These are phyloP conservation scores for Globisporangium perplexum DNA, from an alignment of 352 stramenopile species.

Conservation along the genomic window DNA sequence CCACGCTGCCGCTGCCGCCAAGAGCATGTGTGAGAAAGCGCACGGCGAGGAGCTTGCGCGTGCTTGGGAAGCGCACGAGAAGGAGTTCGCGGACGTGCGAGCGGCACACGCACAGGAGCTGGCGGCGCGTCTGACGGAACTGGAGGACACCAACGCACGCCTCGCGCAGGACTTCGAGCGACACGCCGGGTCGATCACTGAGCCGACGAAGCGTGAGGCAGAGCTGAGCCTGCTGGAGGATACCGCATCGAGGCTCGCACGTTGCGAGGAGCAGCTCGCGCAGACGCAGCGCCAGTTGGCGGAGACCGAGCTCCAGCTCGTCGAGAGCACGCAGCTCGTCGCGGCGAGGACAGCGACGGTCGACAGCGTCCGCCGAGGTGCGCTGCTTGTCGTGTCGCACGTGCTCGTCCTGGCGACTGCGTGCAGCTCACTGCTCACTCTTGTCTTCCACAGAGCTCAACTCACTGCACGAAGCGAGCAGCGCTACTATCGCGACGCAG, in stretches of 20 bases:
- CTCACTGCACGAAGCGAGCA: slow-evolving; percentile 18
- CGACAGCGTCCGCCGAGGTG: slow-evolving; percentile 50
- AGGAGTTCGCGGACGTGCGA: background rate
- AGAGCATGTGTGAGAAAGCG: background rate
- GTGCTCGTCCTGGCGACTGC: background rate
- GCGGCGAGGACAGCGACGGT: slow-evolving; percentile 35
- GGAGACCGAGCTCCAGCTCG: slow-evolving; percentile 13
- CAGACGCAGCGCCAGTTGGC: slow-evolving; percentile 11
- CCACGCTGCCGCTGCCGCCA: background rate
- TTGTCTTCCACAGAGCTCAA: too few species aligned
- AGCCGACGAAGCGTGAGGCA: slow-evolving; percentile 4
- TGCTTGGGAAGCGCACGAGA: background rate
- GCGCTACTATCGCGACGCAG: background rate
- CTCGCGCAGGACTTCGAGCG: slow-evolving; percentile 5
- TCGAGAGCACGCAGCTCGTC: slow-evolving; percentile 27
- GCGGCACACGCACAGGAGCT: background rate
- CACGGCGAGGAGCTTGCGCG: background rate
- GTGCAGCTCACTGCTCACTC: too few species aligned
- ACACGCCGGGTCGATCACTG: background rate
- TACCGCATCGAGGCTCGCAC: background rate
- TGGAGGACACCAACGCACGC: background rate
- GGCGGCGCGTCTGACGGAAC: background rate
- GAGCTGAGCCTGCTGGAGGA: slow-evolving; percentile 4
- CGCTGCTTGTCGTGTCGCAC: background rate
- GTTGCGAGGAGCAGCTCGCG: background rate